phyloP scores from a whole-genome alignment of 164 flowering plant genomes.

The Vitis rupestris region DNA sequence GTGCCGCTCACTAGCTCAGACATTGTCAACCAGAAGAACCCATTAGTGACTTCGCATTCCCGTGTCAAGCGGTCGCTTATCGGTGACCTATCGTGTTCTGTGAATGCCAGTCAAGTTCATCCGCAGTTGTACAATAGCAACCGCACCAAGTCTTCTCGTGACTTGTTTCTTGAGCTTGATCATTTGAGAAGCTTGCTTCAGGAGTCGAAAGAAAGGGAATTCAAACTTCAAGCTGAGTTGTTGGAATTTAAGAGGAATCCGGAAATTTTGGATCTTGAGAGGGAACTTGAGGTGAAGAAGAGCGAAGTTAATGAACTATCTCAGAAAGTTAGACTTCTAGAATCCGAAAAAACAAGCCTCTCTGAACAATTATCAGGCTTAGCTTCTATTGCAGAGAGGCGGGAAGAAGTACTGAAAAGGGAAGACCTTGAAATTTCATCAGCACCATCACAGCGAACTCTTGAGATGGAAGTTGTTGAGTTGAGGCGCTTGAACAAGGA shows the following conservation, averaged over 20 bases:
- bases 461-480: conserved; percentile 79
- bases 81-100: conserved; percentile 64
- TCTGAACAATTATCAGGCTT: conserved; percentile 39
- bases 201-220: conserved; percentile 76
- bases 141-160: conserved; percentile 40
- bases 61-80: conserved; percentile 69
- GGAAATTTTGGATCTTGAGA: conserved; percentile 43
- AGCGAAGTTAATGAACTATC: conserved; percentile 39
- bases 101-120: conserved; percentile 47
- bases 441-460: conserved; percentile 10
- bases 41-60: conserved; percentile 26
- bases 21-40: conserved; percentile 33
- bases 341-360: conserved; percentile 47
- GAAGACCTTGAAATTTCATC: conserved; percentile 18
- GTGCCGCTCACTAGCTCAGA: conserved; percentile 36
- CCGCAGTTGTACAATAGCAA: conserved; percentile 36
- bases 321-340: conserved; percentile 40
- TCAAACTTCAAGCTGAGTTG: conserved; percentile 54
- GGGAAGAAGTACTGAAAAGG: conserved; percentile 18
- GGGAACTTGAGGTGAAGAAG: conserved; percentile 46
- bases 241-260: conserved; percentile 41
- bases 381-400: conserved; percentile 21
- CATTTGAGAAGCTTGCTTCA: conserved; percentile 55
- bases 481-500: conserved; percentile 80
- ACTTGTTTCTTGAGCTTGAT: conserved; percentile 69